Conservation (phyloP, 2,329 filamentous ascomycete genomes). For the Cladosporium phlei region DNA sequence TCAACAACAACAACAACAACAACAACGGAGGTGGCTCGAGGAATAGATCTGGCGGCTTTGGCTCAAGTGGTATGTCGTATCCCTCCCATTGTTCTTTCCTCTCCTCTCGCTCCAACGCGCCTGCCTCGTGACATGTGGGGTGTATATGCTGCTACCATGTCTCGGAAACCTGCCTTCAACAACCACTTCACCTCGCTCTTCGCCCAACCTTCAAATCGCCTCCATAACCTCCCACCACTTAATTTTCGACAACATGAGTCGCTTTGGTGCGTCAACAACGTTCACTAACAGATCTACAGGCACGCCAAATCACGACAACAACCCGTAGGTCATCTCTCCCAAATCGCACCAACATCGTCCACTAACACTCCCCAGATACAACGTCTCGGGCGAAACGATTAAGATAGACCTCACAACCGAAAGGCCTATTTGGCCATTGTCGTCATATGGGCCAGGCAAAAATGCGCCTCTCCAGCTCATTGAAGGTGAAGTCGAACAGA, state of each 20-base stretch:
- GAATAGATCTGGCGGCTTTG: slow-evolving; percentile 22
- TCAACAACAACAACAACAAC: slow-evolving; percentile 36
- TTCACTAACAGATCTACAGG: background rate
- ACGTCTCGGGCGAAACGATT: slow-evolving; percentile 56
- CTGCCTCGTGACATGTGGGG: background rate
- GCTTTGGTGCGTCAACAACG: background rate
- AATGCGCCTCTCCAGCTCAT: slow-evolving; percentile 79
- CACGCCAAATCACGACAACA: slow-evolving; percentile 3
- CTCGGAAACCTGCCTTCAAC: background rate
- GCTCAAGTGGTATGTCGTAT: too few relatives aligned
- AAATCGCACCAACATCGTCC: background rate
- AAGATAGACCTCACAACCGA: slow-evolving; percentile 44
- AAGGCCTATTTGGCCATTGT: slow-evolving; percentile 78
- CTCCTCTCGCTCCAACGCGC: background rate
- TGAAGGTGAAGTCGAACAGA: slow-evolving; percentile 77
- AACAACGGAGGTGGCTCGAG: slow-evolving; percentile 29
- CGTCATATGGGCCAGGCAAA: slow-evolving; percentile 73
- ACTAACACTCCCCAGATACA: slow-evolving; percentile 38
- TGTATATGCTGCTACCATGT: background rate
- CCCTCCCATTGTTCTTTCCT: slow-evolving; percentile 14
- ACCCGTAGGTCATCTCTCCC: background rate
- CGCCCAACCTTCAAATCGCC: background rate
- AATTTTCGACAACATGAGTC: background rate
- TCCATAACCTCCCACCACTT: background rate
- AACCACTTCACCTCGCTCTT: background rate